A percentile compares a stretch with the other conserved stretches of the same genome.
Conservation (phyloP, 2,329 filamentous ascomycete genomes). For the Ilyonectria sp. region DNA sequence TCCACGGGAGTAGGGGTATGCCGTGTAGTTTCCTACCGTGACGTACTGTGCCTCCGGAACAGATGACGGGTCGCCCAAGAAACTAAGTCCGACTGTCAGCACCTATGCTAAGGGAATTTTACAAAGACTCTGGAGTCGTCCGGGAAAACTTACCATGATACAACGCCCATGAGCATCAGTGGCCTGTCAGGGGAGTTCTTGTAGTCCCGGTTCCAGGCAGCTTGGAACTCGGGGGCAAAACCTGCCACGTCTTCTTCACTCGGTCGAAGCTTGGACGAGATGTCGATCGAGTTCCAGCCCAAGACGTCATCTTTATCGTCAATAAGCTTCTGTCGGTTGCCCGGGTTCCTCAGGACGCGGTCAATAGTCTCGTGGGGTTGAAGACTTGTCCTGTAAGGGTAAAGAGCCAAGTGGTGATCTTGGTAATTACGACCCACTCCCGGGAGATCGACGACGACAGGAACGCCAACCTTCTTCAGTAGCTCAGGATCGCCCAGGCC, state of each 20-base stretch:
- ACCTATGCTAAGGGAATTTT: neutral
- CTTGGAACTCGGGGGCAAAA: constrained; percentile 67
- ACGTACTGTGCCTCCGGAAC: constrained; percentile 64
- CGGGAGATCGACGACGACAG: constrained; percentile 61
- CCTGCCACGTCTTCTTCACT: constrained; percentile 65
- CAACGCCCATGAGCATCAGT: constrained; percentile 58
- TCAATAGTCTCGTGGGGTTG: constrained; percentile 61
- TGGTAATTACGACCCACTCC: constrained; percentile 70
- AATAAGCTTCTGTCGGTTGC: constrained; percentile 62
- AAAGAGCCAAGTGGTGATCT: constrained; percentile 69
- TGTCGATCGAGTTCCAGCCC: constrained; percentile 72
- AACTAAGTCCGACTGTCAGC: constrained; percentile 44
- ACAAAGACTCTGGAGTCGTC: neutral
- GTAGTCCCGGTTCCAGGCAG: constrained; percentile 70
- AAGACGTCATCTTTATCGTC: constrained; percentile 63
- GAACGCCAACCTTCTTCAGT: constrained; percentile 64
- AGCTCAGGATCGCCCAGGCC: constrained; percentile 69
- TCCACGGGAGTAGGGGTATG: constrained; percentile 68
- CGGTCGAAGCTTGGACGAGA: constrained; percentile 69
- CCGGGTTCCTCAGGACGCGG: constrained; percentile 63
- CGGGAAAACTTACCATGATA: constrained; percentile 44
- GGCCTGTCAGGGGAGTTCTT: constrained; percentile 59
- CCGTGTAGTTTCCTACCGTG: constrained; percentile 63
- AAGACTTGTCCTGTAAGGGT: constrained; percentile 61
- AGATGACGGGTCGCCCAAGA: constrained; percentile 58